phyloP scores from a whole-genome alignment of 768 basidiomycete species.

The Collybiopsis confluens region DNA sequence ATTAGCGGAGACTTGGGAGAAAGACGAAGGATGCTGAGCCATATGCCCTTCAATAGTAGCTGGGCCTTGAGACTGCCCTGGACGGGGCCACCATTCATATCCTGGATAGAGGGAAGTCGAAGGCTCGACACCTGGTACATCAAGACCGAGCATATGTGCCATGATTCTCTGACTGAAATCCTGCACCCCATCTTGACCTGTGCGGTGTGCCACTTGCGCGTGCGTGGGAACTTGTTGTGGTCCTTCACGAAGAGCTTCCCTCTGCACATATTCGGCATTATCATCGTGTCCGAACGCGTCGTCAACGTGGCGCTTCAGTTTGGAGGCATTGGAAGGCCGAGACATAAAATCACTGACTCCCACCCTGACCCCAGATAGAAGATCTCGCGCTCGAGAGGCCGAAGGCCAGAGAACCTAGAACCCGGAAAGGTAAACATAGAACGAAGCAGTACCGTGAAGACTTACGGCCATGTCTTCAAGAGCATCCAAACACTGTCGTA shows the following conservation, averaged over 20 bases:
- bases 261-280: slow-evolving; percentile 37
- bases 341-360: slow-evolving; percentile 37
- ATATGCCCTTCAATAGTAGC: neutral
- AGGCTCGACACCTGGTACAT: slow-evolving; percentile 60
- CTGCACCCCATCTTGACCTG: slow-evolving; percentile 44
- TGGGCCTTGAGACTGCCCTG: slow-evolving; percentile 18
- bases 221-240: slow-evolving; percentile 11
- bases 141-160: slow-evolving; percentile 69
- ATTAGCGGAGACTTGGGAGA: neutral
- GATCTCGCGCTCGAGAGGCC: slow-evolving; percentile 59
- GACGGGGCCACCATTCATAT: slow-evolving; percentile 30
- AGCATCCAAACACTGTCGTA: slow-evolving; percentile 59
- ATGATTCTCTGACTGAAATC: slow-evolving; percentile 62
- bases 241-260: slow-evolving; percentile 28
- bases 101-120: slow-evolving; percentile 47
- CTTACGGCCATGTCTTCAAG: slow-evolving; percentile 67
- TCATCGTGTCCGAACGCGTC: slow-evolving; percentile 62
- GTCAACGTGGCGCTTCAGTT: slow-evolving; percentile 56
- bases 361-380: slow-evolving; percentile 64
- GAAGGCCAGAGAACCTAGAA: slow-evolving; percentile 66
- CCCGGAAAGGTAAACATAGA: slow-evolving; percentile 2
- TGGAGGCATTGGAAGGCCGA: slow-evolving; percentile 34
- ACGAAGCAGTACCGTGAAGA: neutral
- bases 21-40: neutral
- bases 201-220: slow-evolving; percentile 16